Base-by-base conservation (phyloP, 148 eudicot species). In the Rhododendron williamsianum region DNA sequence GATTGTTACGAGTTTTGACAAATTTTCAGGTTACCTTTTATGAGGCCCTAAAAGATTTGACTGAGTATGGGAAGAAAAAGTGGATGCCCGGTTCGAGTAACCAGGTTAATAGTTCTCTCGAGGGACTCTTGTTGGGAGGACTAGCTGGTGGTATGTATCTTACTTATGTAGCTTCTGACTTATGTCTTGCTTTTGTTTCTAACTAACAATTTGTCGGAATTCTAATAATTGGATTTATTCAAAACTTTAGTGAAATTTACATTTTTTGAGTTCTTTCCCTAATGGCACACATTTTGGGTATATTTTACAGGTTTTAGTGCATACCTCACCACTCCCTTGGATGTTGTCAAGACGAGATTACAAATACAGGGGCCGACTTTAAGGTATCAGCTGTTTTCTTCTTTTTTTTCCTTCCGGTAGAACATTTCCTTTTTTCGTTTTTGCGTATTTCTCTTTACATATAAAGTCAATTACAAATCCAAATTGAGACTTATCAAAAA, bases 81-180 rank as follows among this genome's bases (percentile, higher is more conserved):
- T 92, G 93, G 92, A 86, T 89, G 48, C 86, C 87, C 78, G 85
- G 91, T 82, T 85, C 92, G 52, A 89, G 90, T 83, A 87, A 89
- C 81, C 91, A 88, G 58, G 82, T 87, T 27, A 94, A 90, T 91
- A 88, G 90, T 87, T 88, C 95, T 84, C 30, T 96, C 7, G 98
- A 92, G 88, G 98, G 98, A 78, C 91, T 96, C 78, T 25, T 94
- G 60, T 90, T 95, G 86, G 98, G 98, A 84, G 98, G 98, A 89
- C 85, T 96, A 83, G 95, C 98, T 84, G 98, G 98, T 78, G 98
- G 98, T 91, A 87, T 89, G 87, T 41, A 9, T 36, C 74, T 73
- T 69, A 51, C 84, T 71, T 69, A 19, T 69, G 58, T 72, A 36
- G 81, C 46, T 54, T 84, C 46, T 25, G 51, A 78, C 36, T 2